Base-by-base conservation (phyloP, 495 filamentous ascomycete genomes). In the Trypethelium eluteriae region DNA sequence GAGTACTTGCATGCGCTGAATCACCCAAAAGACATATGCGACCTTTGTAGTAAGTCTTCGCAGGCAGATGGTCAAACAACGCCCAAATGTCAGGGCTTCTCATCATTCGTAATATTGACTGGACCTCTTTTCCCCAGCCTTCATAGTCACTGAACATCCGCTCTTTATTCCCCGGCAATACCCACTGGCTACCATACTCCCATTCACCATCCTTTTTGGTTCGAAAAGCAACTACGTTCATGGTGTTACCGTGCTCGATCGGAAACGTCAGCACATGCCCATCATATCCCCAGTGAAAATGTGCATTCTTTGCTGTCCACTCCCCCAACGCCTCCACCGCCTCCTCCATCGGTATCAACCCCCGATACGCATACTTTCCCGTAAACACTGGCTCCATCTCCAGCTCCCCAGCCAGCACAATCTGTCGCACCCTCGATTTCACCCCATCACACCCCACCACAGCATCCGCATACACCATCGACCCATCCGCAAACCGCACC, bases 1-100 rank as follows among this genome's bases (percentile, higher is more conserved):
- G 88, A 2, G 87, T 88, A 0, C 81, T 81, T 0, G 88, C 86
- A 68, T 90, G 88, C 0, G 88, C 88, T 1, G 88, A 87, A 69
- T 90, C 88, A 1, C 89, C 88, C 0, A 89, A 74, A 2, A 90
- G 76, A 4, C 81, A 83, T 0, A 90, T 69, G 0, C 80, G 77
- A 2, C 81, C 82, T 38, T 81, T 81, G 64, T 76, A 78, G 66
- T 83, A 90, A 0, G 79, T 83, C 1, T 79, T 78, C 7, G 82
- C 78, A 10, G 81, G 81, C 0, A 81, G 82, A 57, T 85, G 81
- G 41, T 89, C 81, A 74, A 87, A 89, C n/a, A 90, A 74, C 1
- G 86, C 87, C 84, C 87, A 89, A 35, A 85, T 76, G 5, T 80
- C 80, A 11, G 81, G 76, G 64, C 83, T 74, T 12, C 68, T 71